Conservation (phyloP, 768 basidiomycete genomes). For the Butyriboletus loyo region DNA sequence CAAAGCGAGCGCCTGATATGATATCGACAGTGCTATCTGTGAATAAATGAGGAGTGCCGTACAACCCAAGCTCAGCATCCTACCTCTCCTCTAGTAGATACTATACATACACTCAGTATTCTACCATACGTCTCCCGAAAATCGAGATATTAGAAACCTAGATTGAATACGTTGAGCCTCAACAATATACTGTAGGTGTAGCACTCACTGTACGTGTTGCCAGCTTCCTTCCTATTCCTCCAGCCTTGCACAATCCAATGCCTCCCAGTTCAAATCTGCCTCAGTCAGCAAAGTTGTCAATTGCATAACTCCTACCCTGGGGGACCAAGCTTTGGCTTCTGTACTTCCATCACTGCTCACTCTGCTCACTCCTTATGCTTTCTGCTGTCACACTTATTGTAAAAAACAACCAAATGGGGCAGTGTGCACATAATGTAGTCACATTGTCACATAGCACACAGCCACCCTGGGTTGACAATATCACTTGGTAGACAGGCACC, state of each 20-base stretch:
- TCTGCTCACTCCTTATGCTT: too few relatives aligned
- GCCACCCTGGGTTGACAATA: too few relatives aligned
- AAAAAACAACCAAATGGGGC: too few relatives aligned
- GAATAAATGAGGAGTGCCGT: neutral
- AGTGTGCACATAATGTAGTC: too few relatives aligned
- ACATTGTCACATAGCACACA: too few relatives aligned
- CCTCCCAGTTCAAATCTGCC: conserved; percentile 81
- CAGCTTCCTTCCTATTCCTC: conserved; percentile 83
- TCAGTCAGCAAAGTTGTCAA: conserved; percentile 77
- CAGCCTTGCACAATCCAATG: conserved; percentile 76
- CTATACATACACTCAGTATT: conserved; percentile 8
- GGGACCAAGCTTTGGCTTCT: too few relatives aligned
- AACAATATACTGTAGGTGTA: neutral
- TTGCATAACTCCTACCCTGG: too few relatives aligned
- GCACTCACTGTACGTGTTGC: conserved; percentile 84
- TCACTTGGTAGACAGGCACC: too few relatives aligned
- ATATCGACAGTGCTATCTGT: conserved; percentile 29
- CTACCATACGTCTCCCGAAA: neutral
- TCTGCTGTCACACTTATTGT: too few relatives aligned
- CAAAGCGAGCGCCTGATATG: conserved; percentile 89
- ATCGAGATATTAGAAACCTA: conserved; percentile 29
- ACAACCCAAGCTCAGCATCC: conserved; percentile 5
- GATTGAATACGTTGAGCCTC: neutral
- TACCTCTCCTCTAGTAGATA: conserved; percentile 18
- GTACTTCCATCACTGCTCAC: too few relatives aligned